phyloP scores from a whole-genome alignment of 108 stramenopile species.

The Cyclotella cryptica region DNA sequence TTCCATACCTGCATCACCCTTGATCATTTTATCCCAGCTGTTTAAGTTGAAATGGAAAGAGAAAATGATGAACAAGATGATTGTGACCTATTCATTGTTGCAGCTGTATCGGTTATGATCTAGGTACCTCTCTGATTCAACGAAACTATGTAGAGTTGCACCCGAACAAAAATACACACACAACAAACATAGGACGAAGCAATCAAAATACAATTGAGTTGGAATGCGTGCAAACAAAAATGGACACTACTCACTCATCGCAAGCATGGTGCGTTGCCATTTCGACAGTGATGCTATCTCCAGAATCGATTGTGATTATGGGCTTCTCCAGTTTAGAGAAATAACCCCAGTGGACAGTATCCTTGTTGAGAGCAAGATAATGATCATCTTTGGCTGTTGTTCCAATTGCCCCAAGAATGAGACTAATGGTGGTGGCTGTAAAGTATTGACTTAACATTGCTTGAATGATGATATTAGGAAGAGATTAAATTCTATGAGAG shows the following conservation, averaged over 20 bases:
- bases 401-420: neutral
- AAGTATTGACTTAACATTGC: too few species aligned
- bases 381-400: neutral
- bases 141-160: neutral
- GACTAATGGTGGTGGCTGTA: neutral
- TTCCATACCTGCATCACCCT: slow-evolving; percentile 58
- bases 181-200: too few species aligned
- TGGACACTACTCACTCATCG: slow-evolving; percentile 26
- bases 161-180: neutral
- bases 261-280: slow-evolving; percentile 63
- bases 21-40: slow-evolving; percentile 55
- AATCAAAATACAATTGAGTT: too few species aligned
- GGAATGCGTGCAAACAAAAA: too few species aligned
- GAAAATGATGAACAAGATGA: too few species aligned
- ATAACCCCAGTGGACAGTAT: slow-evolving; percentile 55
- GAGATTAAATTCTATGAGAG: too few species aligned
- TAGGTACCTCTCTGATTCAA: too few species aligned
- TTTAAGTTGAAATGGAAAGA: neutral
- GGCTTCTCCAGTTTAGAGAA: slow-evolving; percentile 35
- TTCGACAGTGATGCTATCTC: slow-evolving; percentile 42
- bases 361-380: slow-evolving; percentile 12
- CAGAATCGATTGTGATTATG: slow-evolving; percentile 35
- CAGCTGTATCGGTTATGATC: too few species aligned
- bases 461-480: too few species aligned
- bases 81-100: too few species aligned